phyloP scores from a whole-genome alignment of 1,284 basidiomycete species.

The Coniferiporia weirii region DNA sequence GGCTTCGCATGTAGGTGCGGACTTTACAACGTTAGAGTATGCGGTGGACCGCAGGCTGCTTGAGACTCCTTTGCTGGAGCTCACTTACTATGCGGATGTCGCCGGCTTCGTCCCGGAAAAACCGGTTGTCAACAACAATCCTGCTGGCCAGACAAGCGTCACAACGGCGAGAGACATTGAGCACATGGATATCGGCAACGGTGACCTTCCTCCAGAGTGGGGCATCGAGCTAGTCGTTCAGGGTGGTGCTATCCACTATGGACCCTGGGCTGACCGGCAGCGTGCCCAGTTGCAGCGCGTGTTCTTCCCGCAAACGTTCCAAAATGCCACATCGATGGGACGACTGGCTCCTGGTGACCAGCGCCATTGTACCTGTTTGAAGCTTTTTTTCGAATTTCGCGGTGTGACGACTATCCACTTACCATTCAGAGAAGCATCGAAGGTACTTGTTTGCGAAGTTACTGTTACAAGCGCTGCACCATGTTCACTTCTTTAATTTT shows the following conservation, averaged over 20 bases:
- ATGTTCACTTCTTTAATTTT: neutral
- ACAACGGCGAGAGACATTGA: slow-evolving; percentile 33
- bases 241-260: slow-evolving; percentile 75
- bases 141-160: slow-evolving; percentile 23
- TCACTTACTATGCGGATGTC: slow-evolving; percentile 81
- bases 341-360: slow-evolving; percentile 68
- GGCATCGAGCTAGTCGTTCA: slow-evolving; percentile 79
- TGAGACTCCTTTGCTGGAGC: slow-evolving; percentile 68
- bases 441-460: slow-evolving; percentile 37
- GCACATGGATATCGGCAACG: slow-evolving; percentile 74
- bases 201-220: slow-evolving; percentile 87
- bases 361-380: slow-evolving; percentile 75
- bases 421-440: slow-evolving; percentile 84
- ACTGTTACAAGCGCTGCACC: too few relatives aligned
- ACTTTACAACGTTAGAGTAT: slow-evolving; percentile 67
- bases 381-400: slow-evolving; percentile 74
- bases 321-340: slow-evolving; percentile 51
- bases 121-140: slow-evolving; percentile 21
- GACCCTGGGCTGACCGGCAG: slow-evolving; percentile 93
- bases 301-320: slow-evolving; percentile 80
- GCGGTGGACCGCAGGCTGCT: slow-evolving; percentile 80
- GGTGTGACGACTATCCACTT: slow-evolving; percentile 73
- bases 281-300: slow-evolving; percentile 70
- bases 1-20: slow-evolving; percentile 46
- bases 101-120: slow-evolving; percentile 56